Evolutionary conservation across 1,139 yeast genomes (phyloP).

Genomic region (Entelexis paramagnoliae): DNA sequence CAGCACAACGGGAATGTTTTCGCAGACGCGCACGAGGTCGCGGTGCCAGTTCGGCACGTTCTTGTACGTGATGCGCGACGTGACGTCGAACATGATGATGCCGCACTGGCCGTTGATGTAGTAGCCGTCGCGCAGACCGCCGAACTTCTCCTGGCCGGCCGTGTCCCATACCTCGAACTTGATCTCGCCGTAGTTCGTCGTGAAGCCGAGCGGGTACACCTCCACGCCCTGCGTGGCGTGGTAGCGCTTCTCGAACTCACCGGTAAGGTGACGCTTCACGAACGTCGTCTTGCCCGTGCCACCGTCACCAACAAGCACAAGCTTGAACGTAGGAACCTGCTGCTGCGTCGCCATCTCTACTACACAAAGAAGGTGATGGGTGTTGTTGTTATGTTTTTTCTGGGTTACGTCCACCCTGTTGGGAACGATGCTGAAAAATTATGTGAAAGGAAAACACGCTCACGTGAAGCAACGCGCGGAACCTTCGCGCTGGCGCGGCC

Average conservation of each 20-base stretch:
- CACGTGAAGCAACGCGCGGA: conserved; percentile 15
- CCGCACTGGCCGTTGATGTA: conserved; percentile 99
- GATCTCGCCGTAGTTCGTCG: conserved; percentile 97
- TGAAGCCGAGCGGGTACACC: conserved; percentile 96
- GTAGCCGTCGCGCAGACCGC: conserved; percentile 99
- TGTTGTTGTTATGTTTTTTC: conserved; percentile 11
- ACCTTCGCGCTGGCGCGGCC: background rate
- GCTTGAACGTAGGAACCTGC: conserved; percentile 95
- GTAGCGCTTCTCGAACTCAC: conserved; percentile 98
- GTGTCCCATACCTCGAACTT: conserved; percentile 99
- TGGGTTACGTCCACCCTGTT: conserved; percentile 3
- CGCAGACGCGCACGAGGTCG: conserved; percentile 98
- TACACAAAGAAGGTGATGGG: conserved; percentile 1
- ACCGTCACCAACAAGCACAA: conserved; percentile 98
- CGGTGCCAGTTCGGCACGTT: conserved; percentile 99
- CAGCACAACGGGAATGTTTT: conserved; percentile 96
- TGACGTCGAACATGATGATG: conserved; percentile 99
- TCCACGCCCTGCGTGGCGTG: conserved; percentile 99
- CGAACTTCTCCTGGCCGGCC: conserved; percentile 99
- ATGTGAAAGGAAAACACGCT: conserved; percentile 8
- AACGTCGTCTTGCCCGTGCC: conserved; percentile 99
- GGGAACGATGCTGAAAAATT: conserved; percentile 17
- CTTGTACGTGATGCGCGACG: conserved; percentile 98
- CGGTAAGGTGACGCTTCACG: conserved; percentile 98
- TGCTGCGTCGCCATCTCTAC: conserved; percentile 23